Evolutionary conservation across 192 early-diverging fungal genomes (phyloP), one percentile per base, ranked within the genome.

Genomic region (Obelidium mucronatum): DNA sequence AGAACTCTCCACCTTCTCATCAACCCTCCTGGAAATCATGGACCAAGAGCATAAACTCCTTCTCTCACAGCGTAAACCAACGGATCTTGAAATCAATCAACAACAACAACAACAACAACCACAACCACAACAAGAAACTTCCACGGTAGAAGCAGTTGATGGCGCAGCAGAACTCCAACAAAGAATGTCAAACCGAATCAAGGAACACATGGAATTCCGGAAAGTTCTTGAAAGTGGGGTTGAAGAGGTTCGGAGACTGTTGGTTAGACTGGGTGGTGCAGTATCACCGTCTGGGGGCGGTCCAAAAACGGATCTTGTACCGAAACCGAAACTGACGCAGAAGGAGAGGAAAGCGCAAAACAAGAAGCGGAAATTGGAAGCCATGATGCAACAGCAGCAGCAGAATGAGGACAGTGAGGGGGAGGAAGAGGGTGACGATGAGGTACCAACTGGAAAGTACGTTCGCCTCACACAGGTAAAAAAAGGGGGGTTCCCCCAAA

Each of bases 271-370:
- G 28, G 67, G 67, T 8, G 35, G 64, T 60, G 44, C 11, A 19
- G 19, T 15, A 5, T 26, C 22, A 8, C 33, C 2, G 4, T n/a
- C 28, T 4, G 40, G 26, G 39, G 35, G 33, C 22, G 52, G 11
- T 15, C 33, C 6, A 40, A 26, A 13, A 2, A 39, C 19, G 40
- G 52, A 13, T 15, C 53, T 17, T 17, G n/a, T 58, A 24, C 24
- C 37, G 55, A 72, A 37, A 36, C 53, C 1, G 13, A 72, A 60
- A 30, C 8, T 26, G 70, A 72, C 26, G 52, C 31, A 31, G 55
- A 72, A 39, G 70, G 55, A 55, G 54, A 72, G 22, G 70, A 37
- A 40, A 35, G 58, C 54, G 15, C 31, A 58, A 36, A 60, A 72
- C 11, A 72, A 72, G 24, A 33, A 59, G 35, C 37, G 39, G 58